Base-by-base conservation (phyloP, 2,329 filamentous ascomycete species). In the Cladosporium phlei region DNA sequence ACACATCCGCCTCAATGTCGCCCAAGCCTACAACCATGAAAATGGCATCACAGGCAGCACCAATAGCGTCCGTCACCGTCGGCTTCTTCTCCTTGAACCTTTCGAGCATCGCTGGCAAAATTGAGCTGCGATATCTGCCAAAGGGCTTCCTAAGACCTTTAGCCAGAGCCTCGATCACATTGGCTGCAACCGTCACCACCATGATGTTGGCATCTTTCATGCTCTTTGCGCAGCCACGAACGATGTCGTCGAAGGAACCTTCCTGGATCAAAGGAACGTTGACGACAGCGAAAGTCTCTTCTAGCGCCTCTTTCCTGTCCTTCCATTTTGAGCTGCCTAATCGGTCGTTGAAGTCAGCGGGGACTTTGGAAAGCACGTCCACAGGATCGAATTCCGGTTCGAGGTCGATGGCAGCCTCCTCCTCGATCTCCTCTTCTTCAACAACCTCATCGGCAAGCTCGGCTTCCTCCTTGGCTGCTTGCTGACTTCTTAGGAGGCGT, bases 141-240 rank as follows among this genome's bases (percentile, higher is more conserved):
- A 95, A 98, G 19, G 76, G 71, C 58, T 79, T 83, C 34, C 88
- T 83, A 51, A 98, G 65, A 38, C 93, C 93, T 59, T 88, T 93
- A 35, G 90, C 91, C 20, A 98, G 72, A 21, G 86, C 78, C 60
- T 97, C 90, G 25, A 96, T 85, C 67, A 91, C 95, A 59, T 94
- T 90, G 2, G 91, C 93, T 5, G 94, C 91, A 54, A 93, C 84
- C 2, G 86, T 93, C 16, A 96, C 93, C 38, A 97, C 93, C 4
- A 88, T 85, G 56, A 98, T 85, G 62, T 98, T 98, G 58, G 94
- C 93, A 58, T 98, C 94, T 68, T 98, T 98, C 93, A 98, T 98
- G 58, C 82, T 88, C 68, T 97, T 98, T 34, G 93, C 91, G 46
- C 97, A 76, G 3, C 81, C 84, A 51, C 87, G 79, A 47, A 87